A percentile compares a stretch with the other conserved stretches of the same genome.
Conservation (phyloP, 164 flowering plant species). For the Vitis rotundifolia region DNA sequence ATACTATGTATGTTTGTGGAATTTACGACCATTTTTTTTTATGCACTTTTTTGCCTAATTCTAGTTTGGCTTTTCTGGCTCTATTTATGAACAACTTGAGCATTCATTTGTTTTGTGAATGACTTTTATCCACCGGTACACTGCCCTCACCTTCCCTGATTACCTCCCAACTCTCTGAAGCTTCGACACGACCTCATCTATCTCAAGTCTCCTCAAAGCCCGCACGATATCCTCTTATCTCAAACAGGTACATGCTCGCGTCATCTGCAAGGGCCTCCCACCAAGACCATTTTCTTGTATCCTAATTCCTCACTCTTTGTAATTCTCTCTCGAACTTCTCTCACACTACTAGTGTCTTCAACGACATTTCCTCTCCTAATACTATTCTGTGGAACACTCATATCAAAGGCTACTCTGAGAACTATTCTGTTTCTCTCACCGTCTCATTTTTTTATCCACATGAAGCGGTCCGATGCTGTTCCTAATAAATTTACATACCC, state of each 20-base stretch:
- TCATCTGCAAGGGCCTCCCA: constrained; percentile 49
- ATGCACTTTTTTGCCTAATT: too few species aligned
- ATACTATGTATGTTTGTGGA: too few species aligned
- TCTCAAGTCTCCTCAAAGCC: constrained; percentile 32
- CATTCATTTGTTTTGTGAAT: background rate
- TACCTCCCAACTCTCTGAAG: background rate
- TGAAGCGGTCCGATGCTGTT: constrained; percentile 26
- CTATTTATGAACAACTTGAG: too few species aligned
- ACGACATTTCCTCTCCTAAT: constrained; percentile 32
- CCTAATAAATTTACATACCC: constrained; percentile 57
- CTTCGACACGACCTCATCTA: constrained; percentile 1
- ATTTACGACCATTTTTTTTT: too few species aligned
- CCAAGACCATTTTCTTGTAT: constrained; percentile 46
- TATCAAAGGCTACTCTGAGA: constrained; percentile 37
- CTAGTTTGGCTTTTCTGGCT: too few species aligned
- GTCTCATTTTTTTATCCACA: constrained; percentile 30
- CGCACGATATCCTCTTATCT: constrained; percentile 49
- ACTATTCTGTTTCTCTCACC: constrained; percentile 12
- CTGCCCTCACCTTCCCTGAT: background rate
- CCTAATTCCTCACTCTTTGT: constrained; percentile 38
- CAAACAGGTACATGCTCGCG: constrained; percentile 48
- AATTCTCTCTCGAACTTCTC: constrained; percentile 22
- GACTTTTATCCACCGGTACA: background rate
- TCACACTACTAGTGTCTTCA: constrained; percentile 42
- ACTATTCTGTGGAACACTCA: constrained; percentile 45